Conservation (phyloP, 305 asterid genomes). For the Solanum chacoense region DNA sequence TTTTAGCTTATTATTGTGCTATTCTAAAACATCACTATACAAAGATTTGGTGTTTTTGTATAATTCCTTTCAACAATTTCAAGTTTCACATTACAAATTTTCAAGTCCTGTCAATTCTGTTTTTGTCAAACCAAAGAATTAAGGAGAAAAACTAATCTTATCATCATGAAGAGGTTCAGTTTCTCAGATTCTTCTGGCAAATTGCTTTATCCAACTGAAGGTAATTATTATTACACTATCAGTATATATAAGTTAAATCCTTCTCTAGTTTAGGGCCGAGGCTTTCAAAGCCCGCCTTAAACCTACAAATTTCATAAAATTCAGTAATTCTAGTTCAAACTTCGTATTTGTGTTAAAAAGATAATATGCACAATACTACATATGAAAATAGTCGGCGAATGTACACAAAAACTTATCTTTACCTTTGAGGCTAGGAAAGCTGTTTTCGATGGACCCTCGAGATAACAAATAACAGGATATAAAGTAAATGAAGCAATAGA, state of each 20-base stretch:
- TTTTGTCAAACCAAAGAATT: not conserved
- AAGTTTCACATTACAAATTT: not conserved
- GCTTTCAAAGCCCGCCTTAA: not conserved
- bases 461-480: not conserved
- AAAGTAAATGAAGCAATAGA: not conserved
- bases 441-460: not conserved
- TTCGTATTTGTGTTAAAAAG: rapidly evolving
- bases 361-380: too few species aligned
- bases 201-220: not conserved
- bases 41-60: not conserved
- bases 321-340: not conserved
- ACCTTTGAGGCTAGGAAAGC: not conserved
- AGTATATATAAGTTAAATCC: not conserved
- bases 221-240: not conserved
- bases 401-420: too few species aligned
- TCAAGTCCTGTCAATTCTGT: not conserved
- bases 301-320: not conserved
- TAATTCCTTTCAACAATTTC: not conserved
- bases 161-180: constrained; percentile 19
- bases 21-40: not conserved
- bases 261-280: not conserved
- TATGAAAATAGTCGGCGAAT: too few species aligned
- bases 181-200: constrained; percentile 28
- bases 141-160: not conserved
- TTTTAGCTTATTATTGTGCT: not conserved